Percentiles rank a stretch among this genome's conserved stretches.
These are phyloP conservation scores for Verticillium nonalfalfae DNA, from an alignment of 2,329 filamentous ascomycete genomes.

Conservation along the genomic window DNA sequence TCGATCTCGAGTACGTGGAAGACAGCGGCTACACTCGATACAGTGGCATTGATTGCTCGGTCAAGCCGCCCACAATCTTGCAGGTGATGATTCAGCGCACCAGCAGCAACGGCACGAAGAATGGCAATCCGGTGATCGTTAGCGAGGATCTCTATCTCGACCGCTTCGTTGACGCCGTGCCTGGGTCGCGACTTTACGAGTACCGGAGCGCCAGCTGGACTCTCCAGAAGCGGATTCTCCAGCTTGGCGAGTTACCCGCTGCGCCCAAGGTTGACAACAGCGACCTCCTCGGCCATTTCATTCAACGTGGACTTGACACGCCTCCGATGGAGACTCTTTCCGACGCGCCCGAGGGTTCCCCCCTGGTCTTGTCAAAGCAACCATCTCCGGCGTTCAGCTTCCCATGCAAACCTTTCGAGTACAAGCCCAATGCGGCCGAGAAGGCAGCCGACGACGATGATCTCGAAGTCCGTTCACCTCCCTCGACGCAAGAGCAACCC, in stretches of 20 bases:
- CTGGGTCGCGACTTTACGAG: slow-evolving; percentile 54
- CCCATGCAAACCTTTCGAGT: not conserved
- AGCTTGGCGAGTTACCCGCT: slow-evolving; percentile 42
- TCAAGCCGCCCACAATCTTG: slow-evolving; percentile 72
- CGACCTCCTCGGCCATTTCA: slow-evolving; percentile 2
- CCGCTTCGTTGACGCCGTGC: slow-evolving; percentile 69
- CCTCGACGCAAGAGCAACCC: not conserved
- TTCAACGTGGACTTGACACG: slow-evolving; percentile 1
- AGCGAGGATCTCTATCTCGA: slow-evolving; percentile 80
- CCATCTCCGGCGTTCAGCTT: slow-evolving; percentile 7
- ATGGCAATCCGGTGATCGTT: slow-evolving; percentile 71
- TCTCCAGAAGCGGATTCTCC: slow-evolving; percentile 58
- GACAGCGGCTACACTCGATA: slow-evolving; percentile 57
- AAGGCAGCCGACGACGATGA: not conserved
- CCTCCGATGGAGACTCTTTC: not conserved
- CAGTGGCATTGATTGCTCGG: slow-evolving; percentile 49
- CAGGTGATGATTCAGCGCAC: slow-evolving; percentile 87
- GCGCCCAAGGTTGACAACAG: slow-evolving; percentile 6
- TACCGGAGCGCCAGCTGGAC: slow-evolving; percentile 68
- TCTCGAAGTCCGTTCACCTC: not conserved
- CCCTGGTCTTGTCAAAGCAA: slow-evolving; percentile 3
- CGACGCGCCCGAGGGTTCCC: not conserved
- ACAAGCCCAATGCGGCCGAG: not conserved
- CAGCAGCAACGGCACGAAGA: slow-evolving; percentile 68
- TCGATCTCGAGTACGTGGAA: slow-evolving; percentile 71